Base-by-base conservation (phyloP, 2,329 filamentous ascomycete genomes). In the Penicillium freii region DNA sequence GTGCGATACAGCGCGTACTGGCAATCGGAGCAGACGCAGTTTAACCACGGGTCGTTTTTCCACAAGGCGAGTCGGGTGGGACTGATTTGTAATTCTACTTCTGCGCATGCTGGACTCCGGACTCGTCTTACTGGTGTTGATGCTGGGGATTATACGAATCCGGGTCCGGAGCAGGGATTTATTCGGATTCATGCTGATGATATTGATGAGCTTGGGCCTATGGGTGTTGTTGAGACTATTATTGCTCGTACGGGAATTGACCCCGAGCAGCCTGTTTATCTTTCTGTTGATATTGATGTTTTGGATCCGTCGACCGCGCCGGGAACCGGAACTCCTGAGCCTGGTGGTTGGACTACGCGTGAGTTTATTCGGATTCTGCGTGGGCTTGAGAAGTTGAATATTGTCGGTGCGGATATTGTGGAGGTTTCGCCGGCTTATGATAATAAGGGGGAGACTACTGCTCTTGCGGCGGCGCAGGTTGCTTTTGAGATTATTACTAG, bases 21-120 rank as follows among this genome's bases (percentile, higher is more conserved):
- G 92, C 74, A 79, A 7, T 83, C 82, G 3, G 82, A 85, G 58
- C 89, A 91, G 72, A 82, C 85, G 2, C 84, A 87, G 65, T 94
- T 95, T 78, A 96, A 87, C 69, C 92, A 96, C 74, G 92, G 92
- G 5, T 90, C 85, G 64, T 94, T 96, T 87, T 96, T 96, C 81
- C 93, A 91, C 88, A 83, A 93, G 64, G 92, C 92, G 6, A 87
- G 87, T 48, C 86, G 87, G 31, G 92, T 96, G 73, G 90, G 90
- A 0, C 78, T 96, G 27, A 87, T 96, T 57, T 81, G 84, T 59
- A 92, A 93, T 73, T 78, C 80, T 15, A 87, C 84, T 0, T 89
- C 85, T 23, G 90, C 94, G 6, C 92, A 96, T 73, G 92, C 90
- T 0, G 92, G 92, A 1, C 79, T 96, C 50, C 86, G 92, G 44